Evolutionary conservation across 768 basidiomycete species (phyloP).

Genomic region (Collybiopsis confluens): DNA sequence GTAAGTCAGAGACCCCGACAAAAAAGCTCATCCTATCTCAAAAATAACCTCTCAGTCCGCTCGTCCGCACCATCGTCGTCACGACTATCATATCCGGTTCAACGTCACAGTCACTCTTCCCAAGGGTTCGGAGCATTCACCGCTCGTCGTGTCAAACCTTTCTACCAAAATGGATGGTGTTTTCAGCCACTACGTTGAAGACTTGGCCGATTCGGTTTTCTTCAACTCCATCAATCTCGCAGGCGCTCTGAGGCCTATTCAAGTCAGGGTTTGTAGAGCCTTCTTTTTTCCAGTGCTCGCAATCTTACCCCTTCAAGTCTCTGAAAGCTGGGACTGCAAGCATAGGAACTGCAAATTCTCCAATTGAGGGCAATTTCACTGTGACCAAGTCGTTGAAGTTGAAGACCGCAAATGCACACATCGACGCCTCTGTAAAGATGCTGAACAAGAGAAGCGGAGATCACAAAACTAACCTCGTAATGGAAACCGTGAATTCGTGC

Average conservation of each 20-base stretch:
- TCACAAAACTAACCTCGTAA: slow-evolving; percentile 10
- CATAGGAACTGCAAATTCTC: slow-evolving; percentile 26
- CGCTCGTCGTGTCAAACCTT: slow-evolving; percentile 23
- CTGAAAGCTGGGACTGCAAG: slow-evolving; percentile 18
- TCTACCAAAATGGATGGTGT: slow-evolving; percentile 19
- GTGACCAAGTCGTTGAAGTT: slow-evolving; percentile 22
- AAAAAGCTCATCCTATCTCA: neutral
- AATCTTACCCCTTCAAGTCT: slow-evolving; percentile 20
- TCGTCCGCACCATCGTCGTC: slow-evolving; percentile 5
- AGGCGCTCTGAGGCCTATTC: slow-evolving; percentile 22
- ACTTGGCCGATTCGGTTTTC: slow-evolving; percentile 21
- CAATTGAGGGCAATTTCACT: slow-evolving; percentile 35
- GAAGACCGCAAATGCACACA: slow-evolving; percentile 29
- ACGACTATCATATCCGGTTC: slow-evolving; percentile 19
- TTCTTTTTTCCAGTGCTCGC: neutral
- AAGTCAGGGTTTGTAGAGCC: slow-evolving; percentile 20
- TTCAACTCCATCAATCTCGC: slow-evolving; percentile 22
- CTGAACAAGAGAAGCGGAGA: slow-evolving; percentile 10
- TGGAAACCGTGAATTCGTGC: slow-evolving; percentile 22
- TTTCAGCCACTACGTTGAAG: slow-evolving; percentile 23
- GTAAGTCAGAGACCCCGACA: slow-evolving; percentile 19
- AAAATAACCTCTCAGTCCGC: slow-evolving; percentile 10
- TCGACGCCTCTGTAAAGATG: slow-evolving; percentile 24
- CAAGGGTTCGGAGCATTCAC: slow-evolving; percentile 5
- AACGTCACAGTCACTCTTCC: slow-evolving; percentile 27